Conservation (phyloP, 306 rosid species). For the Malus fusca region DNA sequence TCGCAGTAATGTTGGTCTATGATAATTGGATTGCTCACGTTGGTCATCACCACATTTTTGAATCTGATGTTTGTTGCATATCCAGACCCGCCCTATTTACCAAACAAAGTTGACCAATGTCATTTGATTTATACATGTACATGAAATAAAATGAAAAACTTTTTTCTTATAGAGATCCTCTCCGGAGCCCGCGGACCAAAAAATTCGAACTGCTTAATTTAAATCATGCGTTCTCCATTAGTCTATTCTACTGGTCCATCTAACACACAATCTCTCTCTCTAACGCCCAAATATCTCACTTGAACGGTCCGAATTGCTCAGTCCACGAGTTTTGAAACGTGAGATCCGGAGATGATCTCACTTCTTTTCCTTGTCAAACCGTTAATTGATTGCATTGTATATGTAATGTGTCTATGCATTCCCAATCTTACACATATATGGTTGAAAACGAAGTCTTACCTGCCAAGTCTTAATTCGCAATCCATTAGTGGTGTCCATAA, state of each 20-base stretch:
- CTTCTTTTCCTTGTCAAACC: not conserved
- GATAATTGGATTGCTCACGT: constrained; percentile 78
- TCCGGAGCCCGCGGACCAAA: too few species aligned
- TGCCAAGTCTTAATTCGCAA: constrained; percentile 93
- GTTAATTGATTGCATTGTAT: not conserved
- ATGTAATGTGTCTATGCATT: not conserved
- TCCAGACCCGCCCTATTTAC: constrained; percentile 66
- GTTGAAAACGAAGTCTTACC: constrained; percentile 25
- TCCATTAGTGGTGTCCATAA: constrained; percentile 73
- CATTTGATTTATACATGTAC: not conserved
- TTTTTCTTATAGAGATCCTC: too few species aligned
- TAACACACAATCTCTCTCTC: too few species aligned
- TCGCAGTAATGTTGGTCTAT: constrained; percentile 85
- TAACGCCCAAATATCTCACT: too few species aligned
- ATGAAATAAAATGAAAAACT: not conserved
- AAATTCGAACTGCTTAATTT: too few species aligned
- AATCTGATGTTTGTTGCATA: constrained; percentile 54
- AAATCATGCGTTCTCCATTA: too few species aligned
- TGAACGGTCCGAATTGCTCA: too few species aligned
- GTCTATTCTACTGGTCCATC: too few species aligned
- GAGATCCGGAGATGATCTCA: too few species aligned
- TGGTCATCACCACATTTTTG: constrained; percentile 44
- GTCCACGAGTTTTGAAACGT: too few species aligned
- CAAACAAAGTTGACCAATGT: not conserved
- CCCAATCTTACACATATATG: not conserved